These are phyloP conservation scores for Carex parvula DNA, from an alignment of 176 grass and related monocot species.

Conservation along the genomic window DNA sequence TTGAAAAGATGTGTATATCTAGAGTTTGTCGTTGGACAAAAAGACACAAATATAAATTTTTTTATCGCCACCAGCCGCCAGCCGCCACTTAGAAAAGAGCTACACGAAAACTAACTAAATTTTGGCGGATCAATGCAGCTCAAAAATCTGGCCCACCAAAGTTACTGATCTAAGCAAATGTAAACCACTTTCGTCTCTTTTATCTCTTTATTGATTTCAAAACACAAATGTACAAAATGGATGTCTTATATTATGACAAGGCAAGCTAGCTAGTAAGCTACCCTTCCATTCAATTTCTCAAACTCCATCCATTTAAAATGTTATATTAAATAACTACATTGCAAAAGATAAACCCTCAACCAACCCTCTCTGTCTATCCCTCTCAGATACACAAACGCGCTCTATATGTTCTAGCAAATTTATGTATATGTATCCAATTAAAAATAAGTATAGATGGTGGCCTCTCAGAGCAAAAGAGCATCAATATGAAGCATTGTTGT, in stretches of 20 bases:
- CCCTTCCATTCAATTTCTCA: no score
- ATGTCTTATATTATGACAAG: neutral
- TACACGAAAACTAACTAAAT: neutral
- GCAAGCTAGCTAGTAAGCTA: no score
- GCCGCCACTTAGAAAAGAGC: neutral
- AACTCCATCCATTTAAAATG: constrained; percentile 5
- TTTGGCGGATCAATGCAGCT: neutral
- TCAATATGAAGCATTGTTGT: constrained; percentile 5
- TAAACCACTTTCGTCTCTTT: constrained; percentile 14
- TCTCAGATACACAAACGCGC: neutral
- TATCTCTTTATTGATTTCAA: neutral
- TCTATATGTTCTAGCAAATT: neutral
- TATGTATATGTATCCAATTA: constrained; percentile 10
- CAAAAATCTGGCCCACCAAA: neutral
- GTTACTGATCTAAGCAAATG: constrained; percentile 5
- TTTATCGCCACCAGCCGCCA: neutral
- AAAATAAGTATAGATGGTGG: neutral
- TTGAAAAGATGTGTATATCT: neutral
- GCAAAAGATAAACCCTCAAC: neutral
- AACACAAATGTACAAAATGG: constrained; percentile 3
- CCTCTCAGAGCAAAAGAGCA: constrained; percentile 8
- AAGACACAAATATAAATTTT: neutral
- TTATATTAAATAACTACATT: constrained; percentile 9
- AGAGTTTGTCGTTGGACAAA: neutral
- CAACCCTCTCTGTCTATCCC: neutral